Evolutionary conservation across 495 filamentous ascomycete species (phyloP).

Genomic region (Penicillium canariense): DNA sequence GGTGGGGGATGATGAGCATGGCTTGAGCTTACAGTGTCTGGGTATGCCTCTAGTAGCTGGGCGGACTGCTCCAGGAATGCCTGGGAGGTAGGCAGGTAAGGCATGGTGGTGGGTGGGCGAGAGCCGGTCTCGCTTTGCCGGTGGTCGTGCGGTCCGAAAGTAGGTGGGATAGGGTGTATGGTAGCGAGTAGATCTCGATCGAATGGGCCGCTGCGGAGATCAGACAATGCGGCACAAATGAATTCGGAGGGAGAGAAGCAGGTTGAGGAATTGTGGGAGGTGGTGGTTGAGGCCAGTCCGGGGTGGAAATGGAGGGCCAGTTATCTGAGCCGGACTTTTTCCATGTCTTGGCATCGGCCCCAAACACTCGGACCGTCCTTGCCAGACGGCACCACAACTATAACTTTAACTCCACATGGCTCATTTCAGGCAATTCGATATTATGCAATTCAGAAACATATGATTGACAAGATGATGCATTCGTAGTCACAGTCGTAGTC

Average conservation of each 20-base stretch:
- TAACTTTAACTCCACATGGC: background rate
- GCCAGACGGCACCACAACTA: background rate
- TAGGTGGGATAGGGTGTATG: background rate
- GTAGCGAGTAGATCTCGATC: background rate
- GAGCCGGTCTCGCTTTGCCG: slow-evolving; percentile 18
- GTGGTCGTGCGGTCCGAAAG: background rate
- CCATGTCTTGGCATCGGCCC: slow-evolving; percentile 28
- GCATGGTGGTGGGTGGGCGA: slow-evolving; percentile 43
- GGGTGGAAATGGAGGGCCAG: slow-evolving; percentile 1
- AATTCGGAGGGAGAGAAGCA: background rate
- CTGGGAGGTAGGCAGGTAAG: slow-evolving; percentile 58
- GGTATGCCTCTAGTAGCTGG: slow-evolving; percentile 61
- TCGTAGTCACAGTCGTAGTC: no score
- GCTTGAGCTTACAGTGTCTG: slow-evolving; percentile 53
- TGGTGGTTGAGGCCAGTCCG: slow-evolving; percentile 2
- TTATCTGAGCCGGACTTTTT: slow-evolving; percentile 31
- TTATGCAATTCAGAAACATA: background rate
- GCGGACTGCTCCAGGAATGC: slow-evolving; percentile 63
- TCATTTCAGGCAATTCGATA: background rate
- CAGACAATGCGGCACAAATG: background rate
- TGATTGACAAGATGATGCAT: no score
- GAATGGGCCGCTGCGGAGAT: background rate
- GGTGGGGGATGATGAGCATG: background rate
- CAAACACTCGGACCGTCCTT: background rate
- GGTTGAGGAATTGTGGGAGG: background rate